Evolutionary conservation across 257 asterid species (phyloP).

Genomic region (Plantago ovata): DNA sequence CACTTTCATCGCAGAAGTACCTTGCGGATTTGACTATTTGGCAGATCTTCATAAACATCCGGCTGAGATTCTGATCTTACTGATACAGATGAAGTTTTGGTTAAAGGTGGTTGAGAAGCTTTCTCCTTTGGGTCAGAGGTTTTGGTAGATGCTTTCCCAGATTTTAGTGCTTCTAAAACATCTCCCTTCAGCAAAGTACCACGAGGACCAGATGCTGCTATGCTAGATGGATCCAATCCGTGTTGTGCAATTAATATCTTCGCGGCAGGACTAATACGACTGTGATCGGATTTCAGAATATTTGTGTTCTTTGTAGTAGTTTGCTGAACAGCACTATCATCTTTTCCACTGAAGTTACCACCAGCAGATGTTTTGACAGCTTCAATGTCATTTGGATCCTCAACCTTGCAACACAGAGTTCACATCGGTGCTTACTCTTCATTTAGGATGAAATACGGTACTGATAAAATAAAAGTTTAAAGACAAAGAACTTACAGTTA

Average conservation of each 20-base stretch:
- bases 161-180: constrained; percentile 83
- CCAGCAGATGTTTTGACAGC: constrained; percentile 55
- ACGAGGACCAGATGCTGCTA: constrained; percentile 90
- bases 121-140: constrained; percentile 41
- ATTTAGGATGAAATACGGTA: neutral
- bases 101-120: constrained; percentile 37
- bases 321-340: constrained; percentile 39
- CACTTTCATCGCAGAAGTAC: constrained; percentile 26
- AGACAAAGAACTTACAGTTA: constrained; percentile 61
- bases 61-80: constrained; percentile 45
- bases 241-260: constrained; percentile 73
- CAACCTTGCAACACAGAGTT: constrained; percentile 61
- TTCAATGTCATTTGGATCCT: constrained; percentile 81
- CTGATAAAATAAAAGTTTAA: constrained; percentile 20
- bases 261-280: constrained; percentile 90
- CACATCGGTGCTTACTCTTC: neutral
- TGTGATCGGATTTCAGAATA: constrained; percentile 43
- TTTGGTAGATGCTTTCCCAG: constrained; percentile 64
- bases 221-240: constrained; percentile 74
- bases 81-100: constrained; percentile 37
- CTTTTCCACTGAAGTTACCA: constrained; percentile 41
- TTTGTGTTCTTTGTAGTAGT: constrained; percentile 36
- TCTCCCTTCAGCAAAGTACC: constrained; percentile 96
- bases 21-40: constrained; percentile 97
- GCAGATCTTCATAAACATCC: constrained; percentile 71